A percentile compares a stretch with the other conserved stretches of the same genome.
These are phyloP conservation scores for Leptographium galeiforme DNA, from an alignment of 2,329 filamentous ascomycete species.

Conservation along the genomic window DNA sequence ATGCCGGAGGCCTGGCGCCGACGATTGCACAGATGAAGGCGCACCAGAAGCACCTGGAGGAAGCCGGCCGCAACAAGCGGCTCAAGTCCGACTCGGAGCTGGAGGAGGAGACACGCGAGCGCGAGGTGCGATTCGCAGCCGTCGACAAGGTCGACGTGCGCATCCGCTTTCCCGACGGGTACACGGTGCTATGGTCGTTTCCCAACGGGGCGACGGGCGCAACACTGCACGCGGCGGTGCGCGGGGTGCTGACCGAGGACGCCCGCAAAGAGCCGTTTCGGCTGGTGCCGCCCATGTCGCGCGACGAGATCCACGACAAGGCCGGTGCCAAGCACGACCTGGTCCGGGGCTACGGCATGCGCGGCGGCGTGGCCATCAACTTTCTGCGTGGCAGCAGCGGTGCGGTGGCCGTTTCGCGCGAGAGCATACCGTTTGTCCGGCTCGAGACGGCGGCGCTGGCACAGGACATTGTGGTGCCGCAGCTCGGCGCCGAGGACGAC, in stretches of 20 bases:
- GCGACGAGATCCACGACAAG: constrained; percentile 33
- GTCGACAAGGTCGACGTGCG: constrained; percentile 61
- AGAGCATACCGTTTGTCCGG: constrained; percentile 45
- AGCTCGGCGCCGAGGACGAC: constrained; percentile 18
- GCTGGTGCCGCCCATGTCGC: constrained; percentile 49
- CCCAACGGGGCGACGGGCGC: constrained; percentile 53
- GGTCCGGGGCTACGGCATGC: constrained; percentile 61
- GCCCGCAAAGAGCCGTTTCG: constrained; percentile 53
- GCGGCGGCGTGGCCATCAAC: constrained; percentile 59
- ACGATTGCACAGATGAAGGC: constrained; percentile 63
- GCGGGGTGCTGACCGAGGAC: constrained; percentile 53
- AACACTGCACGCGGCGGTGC: constrained; percentile 62
- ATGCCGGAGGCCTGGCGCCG: constrained; percentile 60
- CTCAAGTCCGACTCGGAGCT: constrained; percentile 75
- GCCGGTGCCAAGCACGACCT: constrained; percentile 37
- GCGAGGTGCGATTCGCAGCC: constrained; percentile 50
- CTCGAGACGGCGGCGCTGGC: constrained; percentile 45
- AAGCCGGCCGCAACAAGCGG: constrained; percentile 55
- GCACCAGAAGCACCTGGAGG: constrained; percentile 55
- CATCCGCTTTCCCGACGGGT: constrained; percentile 79
- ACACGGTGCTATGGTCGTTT: constrained; percentile 60
- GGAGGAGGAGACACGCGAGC: constrained; percentile 52
- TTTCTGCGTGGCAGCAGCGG: constrained; percentile 54
- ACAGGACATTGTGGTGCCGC: constrained; percentile 49
- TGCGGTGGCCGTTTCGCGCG: constrained; percentile 35